Evolutionary conservation across 129 eudicot species (phyloP).

Genomic region (Centella asiatica): DNA sequence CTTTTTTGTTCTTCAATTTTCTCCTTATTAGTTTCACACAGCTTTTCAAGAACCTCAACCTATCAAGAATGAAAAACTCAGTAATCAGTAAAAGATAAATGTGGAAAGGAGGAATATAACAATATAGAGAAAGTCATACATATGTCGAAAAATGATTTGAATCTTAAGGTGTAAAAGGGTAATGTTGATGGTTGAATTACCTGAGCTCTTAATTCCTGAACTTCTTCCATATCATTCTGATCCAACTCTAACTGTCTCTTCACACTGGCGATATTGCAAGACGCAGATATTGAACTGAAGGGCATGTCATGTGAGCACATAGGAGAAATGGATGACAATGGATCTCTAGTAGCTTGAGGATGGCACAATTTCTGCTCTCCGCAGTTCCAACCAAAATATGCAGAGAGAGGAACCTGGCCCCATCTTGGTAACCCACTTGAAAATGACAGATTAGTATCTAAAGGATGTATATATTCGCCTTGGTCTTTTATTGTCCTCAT

Average conservation of each 20-base stretch:
- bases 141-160: not conserved
- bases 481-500: slow-evolving; percentile 3
- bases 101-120: not conserved
- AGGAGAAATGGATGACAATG: not conserved
- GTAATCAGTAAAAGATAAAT: not conserved
- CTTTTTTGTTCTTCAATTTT: slow-evolving; percentile 20
- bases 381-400: slow-evolving; percentile 22
- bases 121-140: not conserved
- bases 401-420: slow-evolving; percentile 55
- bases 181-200: slow-evolving; percentile 7
- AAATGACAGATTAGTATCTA: slow-evolving; percentile 14
- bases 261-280: not conserved
- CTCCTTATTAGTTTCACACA: slow-evolving; percentile 14
- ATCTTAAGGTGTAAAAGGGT: not conserved
- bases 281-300: not conserved
- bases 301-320: slow-evolving; percentile 8
- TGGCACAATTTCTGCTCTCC: slow-evolving; percentile 16
- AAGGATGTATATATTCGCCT: slow-evolving; percentile 11
- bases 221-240: slow-evolving; percentile 17
- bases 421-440: slow-evolving; percentile 28
- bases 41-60: slow-evolving; percentile 32
- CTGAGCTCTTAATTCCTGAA: slow-evolving; percentile 25
- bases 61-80: slow-evolving; percentile 7
- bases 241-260: slow-evolving; percentile 11
- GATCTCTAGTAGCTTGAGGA: slow-evolving; percentile 1